Evolutionary conservation across 257 asterid genomes (phyloP), one percentile per base, ranked within the genome.

Genomic region (Coffea eugenioides): DNA sequence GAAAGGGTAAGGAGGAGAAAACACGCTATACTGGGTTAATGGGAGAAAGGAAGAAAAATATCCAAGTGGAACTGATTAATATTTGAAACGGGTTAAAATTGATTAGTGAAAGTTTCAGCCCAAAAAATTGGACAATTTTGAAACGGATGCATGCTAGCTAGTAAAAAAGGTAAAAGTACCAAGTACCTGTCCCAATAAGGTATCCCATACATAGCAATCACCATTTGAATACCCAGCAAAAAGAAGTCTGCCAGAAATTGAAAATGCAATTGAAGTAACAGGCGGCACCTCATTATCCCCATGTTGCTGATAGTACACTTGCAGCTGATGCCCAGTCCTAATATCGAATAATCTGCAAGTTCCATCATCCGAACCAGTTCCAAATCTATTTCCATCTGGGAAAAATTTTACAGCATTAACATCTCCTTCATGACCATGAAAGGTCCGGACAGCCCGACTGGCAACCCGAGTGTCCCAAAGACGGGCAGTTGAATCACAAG

Each of bases 391-490:
- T 81, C 98, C 99, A 75, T 96, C 99, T 9, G 98, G 96, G 74
- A 95, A 93, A 84, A 94, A 96, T 92, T 91, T 96, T 57, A 96
- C 97, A 64, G 97, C 73, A 88, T 86, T 91, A 82, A 96, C 98
- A 86, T 96, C 99, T 82, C 97, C 97, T 85, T 88, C 92, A 20
- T 94, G 98, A 70, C 97, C 98, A 85, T 90, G 89, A 80, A 94
- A 96, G 59, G 99, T 94, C 65, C 94, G 87, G 67, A 90, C 97
- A 76, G 99, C 98, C 77, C 98, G 94, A 89, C 99, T 96, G 76
- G 99, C 99, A 86, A 91, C 97, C 48, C 99, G 96, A 20, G 97
- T 94, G 81, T 96, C 98, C 99, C 99, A 96, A 70, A 96, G 83
- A 34, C 94, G 96, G 78, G 95, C 97, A 83, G 99, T 96, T 77